phyloP scores from a whole-genome alignment of 352 stramenopile genomes.

The Pythium aristosporum region DNA sequence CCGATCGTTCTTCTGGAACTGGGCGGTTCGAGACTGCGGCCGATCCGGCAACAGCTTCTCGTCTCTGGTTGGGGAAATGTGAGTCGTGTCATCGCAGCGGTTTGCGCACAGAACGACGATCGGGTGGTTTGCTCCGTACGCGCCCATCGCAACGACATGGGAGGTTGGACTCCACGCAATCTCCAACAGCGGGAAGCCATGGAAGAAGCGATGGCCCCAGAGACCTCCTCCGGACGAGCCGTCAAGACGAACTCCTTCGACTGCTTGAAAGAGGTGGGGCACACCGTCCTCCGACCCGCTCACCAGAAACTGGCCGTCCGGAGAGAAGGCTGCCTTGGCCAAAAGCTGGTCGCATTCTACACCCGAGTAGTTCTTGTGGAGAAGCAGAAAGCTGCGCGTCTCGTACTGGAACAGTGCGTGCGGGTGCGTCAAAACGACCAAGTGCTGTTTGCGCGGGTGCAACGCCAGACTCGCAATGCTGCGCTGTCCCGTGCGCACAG shows the following conservation, averaged over 20 bases:
- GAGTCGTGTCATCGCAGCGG: slow-evolving; percentile 30
- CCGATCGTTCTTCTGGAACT: not conserved
- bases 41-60: not conserved
- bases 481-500: slow-evolving; percentile 43
- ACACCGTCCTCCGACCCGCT: slow-evolving; percentile 65
- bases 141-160: slow-evolving; percentile 64
- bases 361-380: slow-evolving; percentile 69
- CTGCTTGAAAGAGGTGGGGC: slow-evolving; percentile 50
- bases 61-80: not conserved
- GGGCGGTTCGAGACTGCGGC: not conserved
- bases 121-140: slow-evolving; percentile 59
- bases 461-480: slow-evolving; percentile 57
- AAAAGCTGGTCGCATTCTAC: slow-evolving; percentile 47
- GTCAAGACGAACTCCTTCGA: slow-evolving; percentile 47
- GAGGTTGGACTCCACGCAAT: slow-evolving; percentile 59
- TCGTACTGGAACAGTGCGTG: slow-evolving; percentile 72
- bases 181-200: slow-evolving; percentile 45
- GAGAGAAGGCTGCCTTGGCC: slow-evolving; percentile 54
- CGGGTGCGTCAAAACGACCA: slow-evolving; percentile 65
- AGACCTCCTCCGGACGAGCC: slow-evolving; percentile 28
- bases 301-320: slow-evolving; percentile 62
- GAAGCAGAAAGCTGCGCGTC: slow-evolving; percentile 63
- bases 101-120: slow-evolving; percentile 61
- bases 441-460: slow-evolving; percentile 61
- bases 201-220: slow-evolving; percentile 62